Conservation (phyloP, 371 early-diverging fungal species). For the Rhizopus delemar region DNA sequence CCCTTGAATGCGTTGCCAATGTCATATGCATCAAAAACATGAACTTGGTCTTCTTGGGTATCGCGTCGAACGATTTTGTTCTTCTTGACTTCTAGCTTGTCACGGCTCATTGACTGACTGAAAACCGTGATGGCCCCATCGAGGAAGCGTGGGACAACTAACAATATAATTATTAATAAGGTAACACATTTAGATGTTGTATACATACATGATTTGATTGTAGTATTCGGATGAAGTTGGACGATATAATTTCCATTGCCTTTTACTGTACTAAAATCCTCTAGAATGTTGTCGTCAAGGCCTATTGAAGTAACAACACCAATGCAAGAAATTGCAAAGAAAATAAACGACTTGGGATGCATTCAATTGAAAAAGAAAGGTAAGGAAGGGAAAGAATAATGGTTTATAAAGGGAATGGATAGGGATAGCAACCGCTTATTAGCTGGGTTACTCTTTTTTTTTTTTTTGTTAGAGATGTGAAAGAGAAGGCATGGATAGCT, state of each 20-base stretch:
- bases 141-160: slow-evolving; percentile 37
- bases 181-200: background rate
- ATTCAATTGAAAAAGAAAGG: background rate
- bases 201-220: slow-evolving; percentile 36
- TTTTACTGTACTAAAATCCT: slow-evolving; percentile 6
- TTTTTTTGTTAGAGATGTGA: too few relatives aligned
- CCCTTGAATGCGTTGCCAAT: slow-evolving; percentile 37
- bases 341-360: slow-evolving; percentile 11
- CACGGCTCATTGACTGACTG: slow-evolving; percentile 7
- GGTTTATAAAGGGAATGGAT: too few relatives aligned
- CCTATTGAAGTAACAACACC: slow-evolving; percentile 9
- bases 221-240: slow-evolving; percentile 26
- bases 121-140: slow-evolving; percentile 29
- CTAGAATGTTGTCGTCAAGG: slow-evolving; percentile 6
- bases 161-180: slow-evolving; percentile 2
- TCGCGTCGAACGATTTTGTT: slow-evolving; percentile 25
- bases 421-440: too few relatives aligned
- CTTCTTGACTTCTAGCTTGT: slow-evolving; percentile 13
- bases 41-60: slow-evolving; percentile 24
- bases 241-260: slow-evolving; percentile 39
- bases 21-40: slow-evolving; percentile 34
- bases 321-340: slow-evolving; percentile 14
- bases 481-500: too few relatives aligned
- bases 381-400: too few relatives aligned
- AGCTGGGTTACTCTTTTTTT: too few relatives aligned